Evolutionary conservation across 2,329 filamentous ascomycete species (phyloP).

Genomic region (Hymenoscyphus salicellus): DNA sequence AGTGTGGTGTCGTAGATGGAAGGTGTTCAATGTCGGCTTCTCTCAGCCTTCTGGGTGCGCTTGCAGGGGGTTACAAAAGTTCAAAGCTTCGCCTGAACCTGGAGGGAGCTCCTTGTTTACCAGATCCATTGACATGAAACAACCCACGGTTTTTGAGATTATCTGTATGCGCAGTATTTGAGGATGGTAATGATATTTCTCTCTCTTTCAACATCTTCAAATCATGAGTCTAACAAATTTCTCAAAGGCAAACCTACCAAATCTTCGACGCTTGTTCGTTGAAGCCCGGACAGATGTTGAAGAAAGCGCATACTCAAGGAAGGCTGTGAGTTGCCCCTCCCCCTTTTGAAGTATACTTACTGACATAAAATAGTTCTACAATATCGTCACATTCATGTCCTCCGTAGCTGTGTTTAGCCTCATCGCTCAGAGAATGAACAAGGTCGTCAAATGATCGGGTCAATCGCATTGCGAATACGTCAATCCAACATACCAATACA

Average conservation of each 20-base stretch:
- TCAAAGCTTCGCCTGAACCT: constrained; percentile 4
- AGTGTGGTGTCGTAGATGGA: constrained; percentile 1
- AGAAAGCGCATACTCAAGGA: constrained; percentile 89
- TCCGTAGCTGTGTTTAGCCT: constrained; percentile 93
- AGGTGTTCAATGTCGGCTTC: constrained; percentile 8
- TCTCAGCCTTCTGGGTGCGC: constrained; percentile 25
- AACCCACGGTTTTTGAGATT: neutral
- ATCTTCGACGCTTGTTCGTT: constrained; percentile 92
- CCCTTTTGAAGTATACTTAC: constrained; percentile 9
- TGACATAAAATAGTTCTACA: constrained; percentile 73
- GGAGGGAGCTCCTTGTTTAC: constrained; percentile 2
- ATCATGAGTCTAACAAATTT: constrained; percentile 28
- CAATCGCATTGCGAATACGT: neutral
- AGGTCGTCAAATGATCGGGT: constrained; percentile 10
- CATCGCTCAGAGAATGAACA: constrained; percentile 75
- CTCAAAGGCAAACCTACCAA: constrained; percentile 71
- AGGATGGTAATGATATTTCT: constrained; percentile 3
- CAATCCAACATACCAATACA: neutral
- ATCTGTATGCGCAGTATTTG: neutral
- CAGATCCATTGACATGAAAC: constrained; percentile 3
- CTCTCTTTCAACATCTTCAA: neutral
- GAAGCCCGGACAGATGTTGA: constrained; percentile 90
- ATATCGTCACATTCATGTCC: constrained; percentile 92
- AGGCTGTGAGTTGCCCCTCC: constrained; percentile 63
- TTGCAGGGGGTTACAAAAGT: constrained; percentile 5